phyloP scores from a whole-genome alignment of 23 red algal genomes.

The Gracilaria domingensis region DNA sequence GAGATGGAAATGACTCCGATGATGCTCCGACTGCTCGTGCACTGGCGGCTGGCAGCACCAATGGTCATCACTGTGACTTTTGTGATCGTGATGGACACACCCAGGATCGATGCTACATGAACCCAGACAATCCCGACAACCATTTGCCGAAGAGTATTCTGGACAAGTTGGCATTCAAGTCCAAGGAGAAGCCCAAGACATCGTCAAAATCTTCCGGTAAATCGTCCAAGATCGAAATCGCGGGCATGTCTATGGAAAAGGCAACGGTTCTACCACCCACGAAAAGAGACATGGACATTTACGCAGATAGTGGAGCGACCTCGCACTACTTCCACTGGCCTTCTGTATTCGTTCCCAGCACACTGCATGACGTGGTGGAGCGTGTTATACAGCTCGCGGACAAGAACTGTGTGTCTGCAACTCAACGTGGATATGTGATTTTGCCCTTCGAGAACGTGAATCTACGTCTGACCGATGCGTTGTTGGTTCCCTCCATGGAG shows the following conservation, averaged over 20 bases:
- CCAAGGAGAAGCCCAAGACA: background rate
- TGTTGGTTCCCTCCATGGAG: background rate
- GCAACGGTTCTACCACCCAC: conserved; percentile 19
- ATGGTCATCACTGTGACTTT: conserved; percentile 17
- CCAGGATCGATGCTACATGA: conserved; percentile 21
- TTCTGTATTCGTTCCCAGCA: conserved; percentile 2
- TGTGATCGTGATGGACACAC: conserved; percentile 39
- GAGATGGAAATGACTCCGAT: background rate
- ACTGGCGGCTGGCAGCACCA: background rate
- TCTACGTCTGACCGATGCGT: conserved; percentile 4
- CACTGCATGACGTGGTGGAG: background rate
- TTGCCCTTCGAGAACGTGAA: conserved; percentile 23
- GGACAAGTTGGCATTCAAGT: background rate
- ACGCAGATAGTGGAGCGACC: conserved; percentile 41
- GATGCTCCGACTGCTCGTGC: background rate
- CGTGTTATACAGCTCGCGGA: conserved; percentile 22
- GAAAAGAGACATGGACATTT: conserved; percentile 10
- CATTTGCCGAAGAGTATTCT: background rate
- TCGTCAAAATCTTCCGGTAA: background rate
- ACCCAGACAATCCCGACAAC: conserved; percentile 40
- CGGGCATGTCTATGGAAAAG: conserved; percentile 22
- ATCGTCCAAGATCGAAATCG: background rate
- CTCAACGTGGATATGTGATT: conserved; percentile 25
- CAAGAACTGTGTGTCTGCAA: conserved; percentile 34
- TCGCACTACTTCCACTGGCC: background rate